Evolutionary conservation across 2,329 filamentous ascomycete genomes (phyloP), one percentile per base, ranked within the genome.

Genomic region (Mycocentrospora acerina): DNA sequence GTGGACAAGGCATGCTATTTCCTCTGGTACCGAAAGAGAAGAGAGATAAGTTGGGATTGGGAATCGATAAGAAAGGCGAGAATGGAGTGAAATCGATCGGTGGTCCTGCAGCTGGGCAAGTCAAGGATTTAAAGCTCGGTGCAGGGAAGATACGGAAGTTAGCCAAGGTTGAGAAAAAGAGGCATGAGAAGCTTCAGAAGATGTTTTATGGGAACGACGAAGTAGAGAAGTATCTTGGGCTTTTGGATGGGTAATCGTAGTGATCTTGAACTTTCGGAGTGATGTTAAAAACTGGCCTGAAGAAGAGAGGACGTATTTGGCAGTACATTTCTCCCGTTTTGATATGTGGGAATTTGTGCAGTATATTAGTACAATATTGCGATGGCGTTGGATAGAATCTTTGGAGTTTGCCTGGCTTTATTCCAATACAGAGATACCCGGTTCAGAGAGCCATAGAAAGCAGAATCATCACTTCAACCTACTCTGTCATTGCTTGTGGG

Each of bases 141-240:
- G 84, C 85, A n/a, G 87, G 84, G 54, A 80, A 86, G 65, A 74
- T 84, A 26, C 77, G 81, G 53, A 82, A 80, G 61, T 67, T 77
- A 59, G 81, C 80, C 3, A 68, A 73, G 29, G 79, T 82, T 46
- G 81, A 84, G 40, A 83, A 75, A 68, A 81, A 71, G 61, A 82
- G 74, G 45, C 74, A 77, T 13, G 79, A 86, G 43, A 81, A 70
- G 55, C 63, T 95, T 42, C 77, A 82, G 48, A 75, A 81, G 52
- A 76, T 87, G 69, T 85, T 95, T 46, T 91, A 87, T 66, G 77
- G 80, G 14, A 83, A 80, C 50, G 78, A 86, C n/a, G 85, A 91
- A 50, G 71, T 94, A 37, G 81, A 90, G 55, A 81, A 76, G 58
- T 93, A 94, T 61, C 67, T 94, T 13, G 79, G 82, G 0, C 51